Base-by-base conservation (phyloP, 768 basidiomycete species). In the Tricholoma bakamatsutake region DNA sequence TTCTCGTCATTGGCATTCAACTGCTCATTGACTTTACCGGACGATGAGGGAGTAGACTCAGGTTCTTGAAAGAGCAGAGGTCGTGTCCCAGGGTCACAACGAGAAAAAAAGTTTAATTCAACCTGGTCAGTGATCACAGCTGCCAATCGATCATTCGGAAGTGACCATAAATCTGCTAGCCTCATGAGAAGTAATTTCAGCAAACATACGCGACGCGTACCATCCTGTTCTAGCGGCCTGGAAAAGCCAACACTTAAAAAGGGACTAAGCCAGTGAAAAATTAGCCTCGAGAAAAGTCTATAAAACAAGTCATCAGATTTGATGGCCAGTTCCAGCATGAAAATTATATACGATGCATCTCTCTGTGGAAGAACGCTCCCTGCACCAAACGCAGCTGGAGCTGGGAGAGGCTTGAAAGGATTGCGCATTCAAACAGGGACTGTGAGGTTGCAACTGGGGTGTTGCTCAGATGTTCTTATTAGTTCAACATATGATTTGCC, bases 241-340 rank as follows among this genome's bases (percentile, higher is more conserved):
- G 81, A 77, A 61, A 78, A 85, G 1, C 83, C 83, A 12, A 84
- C 82, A 30, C 71, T 68, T 4, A 85, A 70, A 57, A 86, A 76
- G 1, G 82, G 73, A 27, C 68, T 69, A 7, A 85, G 62, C 83
- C 83, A 84, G n/a, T 74, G 69, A 31, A 81, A 78, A 31, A 79
- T 57, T 1, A 83, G 64, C 33, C 70, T 71, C 7, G 80, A 82
- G 18, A 79, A 60, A 63, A 63, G 71, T 54, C 80, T 81, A 60
- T 24, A 18, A 40, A 1, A 33, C 58, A 34, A 53, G 17, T 34
- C 17, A n/a, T 33, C n/a, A 11, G 9, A 39, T n/a, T 3, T 39
- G 50, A 27, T 21, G 42, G 42, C 49, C 12, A 7, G 13, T 11
- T 31, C 1, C 4, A 27, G 21, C n/a, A 33, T 43, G 24, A 50